phyloP scores from a whole-genome alignment of 2,329 filamentous ascomycete species.

The Aquanectria penicillioides region DNA sequence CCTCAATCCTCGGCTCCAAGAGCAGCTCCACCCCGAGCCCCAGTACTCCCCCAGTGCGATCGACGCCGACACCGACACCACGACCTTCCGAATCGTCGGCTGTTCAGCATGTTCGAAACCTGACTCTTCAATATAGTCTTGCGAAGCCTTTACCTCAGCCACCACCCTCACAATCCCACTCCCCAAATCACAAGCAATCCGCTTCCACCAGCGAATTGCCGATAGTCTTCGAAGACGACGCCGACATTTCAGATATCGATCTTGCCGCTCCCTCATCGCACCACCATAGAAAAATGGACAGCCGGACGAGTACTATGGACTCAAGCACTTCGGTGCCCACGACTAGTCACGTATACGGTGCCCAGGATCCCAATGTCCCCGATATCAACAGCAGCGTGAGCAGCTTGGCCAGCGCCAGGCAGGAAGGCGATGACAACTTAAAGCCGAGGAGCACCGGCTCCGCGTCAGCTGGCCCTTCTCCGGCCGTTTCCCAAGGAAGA shows the following conservation, averaged over 20 bases:
- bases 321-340: slow-evolving; percentile 49
- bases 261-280: slow-evolving; percentile 22
- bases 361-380: slow-evolving; percentile 43
- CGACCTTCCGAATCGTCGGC: slow-evolving; percentile 32
- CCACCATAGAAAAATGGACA: slow-evolving; percentile 47
- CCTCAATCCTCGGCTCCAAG: slow-evolving; percentile 54
- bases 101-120: slow-evolving; percentile 61
- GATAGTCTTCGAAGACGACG: slow-evolving; percentile 45
- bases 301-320: slow-evolving; percentile 61
- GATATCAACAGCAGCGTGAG: slow-evolving; percentile 60
- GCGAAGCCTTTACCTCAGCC: slow-evolving; percentile 66
- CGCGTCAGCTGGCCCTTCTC: slow-evolving; percentile 66
- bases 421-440: slow-evolving; percentile 59
- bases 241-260: slow-evolving; percentile 43
- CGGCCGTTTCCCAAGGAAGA: slow-evolving; percentile 55
- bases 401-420: slow-evolving; percentile 54
- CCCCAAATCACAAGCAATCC: slow-evolving; percentile 46
- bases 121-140: slow-evolving; percentile 66
- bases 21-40: slow-evolving; percentile 31
- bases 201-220: slow-evolving; percentile 35
- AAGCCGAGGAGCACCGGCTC: slow-evolving; percentile 64
- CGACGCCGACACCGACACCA: slow-evolving; percentile 27
- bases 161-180: slow-evolving; percentile 47
- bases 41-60: slow-evolving; percentile 30
- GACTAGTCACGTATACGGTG: slow-evolving; percentile 50